These are phyloP conservation scores for Monosporascus sp. DNA, from an alignment of 2,329 filamentous ascomycete genomes.

Conservation along the genomic window DNA sequence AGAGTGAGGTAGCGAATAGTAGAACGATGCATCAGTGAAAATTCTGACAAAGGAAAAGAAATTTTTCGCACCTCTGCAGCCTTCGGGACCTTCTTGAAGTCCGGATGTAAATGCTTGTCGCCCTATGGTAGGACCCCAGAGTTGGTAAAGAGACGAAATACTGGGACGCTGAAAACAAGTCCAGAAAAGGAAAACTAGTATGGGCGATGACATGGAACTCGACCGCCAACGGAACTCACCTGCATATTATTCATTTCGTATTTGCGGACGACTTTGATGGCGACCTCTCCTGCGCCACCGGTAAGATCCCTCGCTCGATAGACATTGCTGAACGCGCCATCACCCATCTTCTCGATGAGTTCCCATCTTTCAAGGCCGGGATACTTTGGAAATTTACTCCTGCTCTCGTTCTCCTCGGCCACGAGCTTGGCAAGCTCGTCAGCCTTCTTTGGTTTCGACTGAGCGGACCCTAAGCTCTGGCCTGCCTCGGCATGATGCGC, in stretches of 20 bases:
- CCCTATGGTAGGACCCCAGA: constrained; percentile 56
- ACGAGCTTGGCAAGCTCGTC: constrained; percentile 77
- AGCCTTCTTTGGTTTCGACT: constrained; percentile 38
- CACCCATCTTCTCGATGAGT: constrained; percentile 94
- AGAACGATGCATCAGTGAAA: constrained; percentile 4
- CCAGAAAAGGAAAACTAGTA: constrained; percentile 24
- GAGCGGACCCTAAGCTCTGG: constrained; percentile 42
- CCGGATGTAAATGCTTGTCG: constrained; percentile 88
- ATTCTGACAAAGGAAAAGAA: constrained; percentile 30
- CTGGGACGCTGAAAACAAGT: constrained; percentile 22
- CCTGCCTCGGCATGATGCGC: constrained; percentile 58
- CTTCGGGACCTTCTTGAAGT: constrained; percentile 92
- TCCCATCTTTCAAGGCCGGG: constrained; percentile 82
- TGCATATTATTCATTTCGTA: constrained; percentile 98
- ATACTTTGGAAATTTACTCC: constrained; percentile 79
- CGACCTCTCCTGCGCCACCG: constrained; percentile 71
- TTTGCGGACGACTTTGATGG: constrained; percentile 98
- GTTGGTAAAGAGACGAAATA: constrained; percentile 47
- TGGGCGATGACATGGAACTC: constrained; percentile 21
- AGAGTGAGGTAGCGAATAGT: constrained; percentile 16
- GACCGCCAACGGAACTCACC: constrained; percentile 60
- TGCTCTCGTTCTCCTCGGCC: constrained; percentile 83
- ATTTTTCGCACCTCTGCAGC: constrained; percentile 86
- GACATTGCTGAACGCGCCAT: constrained; percentile 97
- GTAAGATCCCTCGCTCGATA: constrained; percentile 78